phyloP scores from a whole-genome alignment of 257 asterid species.

The Nicotiana tomentosiformis region DNA sequence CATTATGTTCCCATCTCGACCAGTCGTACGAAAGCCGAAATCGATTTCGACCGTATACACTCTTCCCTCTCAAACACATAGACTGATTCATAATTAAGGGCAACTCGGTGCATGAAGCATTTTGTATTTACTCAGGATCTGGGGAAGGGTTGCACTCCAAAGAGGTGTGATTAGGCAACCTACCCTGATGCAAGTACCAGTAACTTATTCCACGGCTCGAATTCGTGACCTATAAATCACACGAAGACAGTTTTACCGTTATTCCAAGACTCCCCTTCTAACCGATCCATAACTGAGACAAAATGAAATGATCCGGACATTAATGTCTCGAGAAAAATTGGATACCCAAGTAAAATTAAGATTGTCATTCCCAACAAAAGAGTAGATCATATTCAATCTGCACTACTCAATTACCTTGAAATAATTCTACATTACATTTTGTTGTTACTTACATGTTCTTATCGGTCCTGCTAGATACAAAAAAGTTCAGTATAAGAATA shows the following conservation, averaged over 20 bases:
- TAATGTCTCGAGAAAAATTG: not conserved
- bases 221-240: too few relatives aligned
- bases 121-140: accelerated
- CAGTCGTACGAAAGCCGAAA: too few relatives aligned
- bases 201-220: too few relatives aligned
- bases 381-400: not conserved
- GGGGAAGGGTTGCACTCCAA: too few relatives aligned
- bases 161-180: too few relatives aligned
- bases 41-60: too few relatives aligned
- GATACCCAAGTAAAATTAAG: not conserved
- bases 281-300: not conserved
- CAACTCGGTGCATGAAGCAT: too few relatives aligned
- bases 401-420: not conserved
- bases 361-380: not conserved
- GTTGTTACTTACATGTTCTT: not conserved
- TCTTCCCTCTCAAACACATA: not conserved
- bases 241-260: too few relatives aligned
- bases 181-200: too few relatives aligned
- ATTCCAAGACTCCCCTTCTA: too few relatives aligned
- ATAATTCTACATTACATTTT: not conserved
- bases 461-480: not conserved
- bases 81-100: not conserved
- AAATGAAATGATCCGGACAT: not conserved
- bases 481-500: not conserved
- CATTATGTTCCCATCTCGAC: too few relatives aligned